Percentiles rank a stretch among this genome's conserved stretches.
phyloP scores from a whole-genome alignment of 495 filamentous ascomycete species.

The Tuber microsphaerosporum region DNA sequence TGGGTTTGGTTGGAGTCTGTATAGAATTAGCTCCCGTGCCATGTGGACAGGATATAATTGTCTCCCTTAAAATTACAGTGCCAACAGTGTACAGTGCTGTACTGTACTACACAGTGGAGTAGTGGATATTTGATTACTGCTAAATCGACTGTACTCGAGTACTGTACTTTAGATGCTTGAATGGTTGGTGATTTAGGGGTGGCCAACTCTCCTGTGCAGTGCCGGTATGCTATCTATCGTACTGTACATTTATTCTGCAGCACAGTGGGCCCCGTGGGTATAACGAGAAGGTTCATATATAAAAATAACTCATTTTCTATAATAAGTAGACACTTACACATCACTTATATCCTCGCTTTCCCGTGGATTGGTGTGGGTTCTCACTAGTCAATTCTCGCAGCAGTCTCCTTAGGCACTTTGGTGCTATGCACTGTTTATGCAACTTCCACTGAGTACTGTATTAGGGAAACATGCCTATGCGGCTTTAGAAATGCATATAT shows the following conservation, averaged over 20 bases:
- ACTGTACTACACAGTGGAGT: no score
- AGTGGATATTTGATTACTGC: no score
- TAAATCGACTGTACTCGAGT: no score
- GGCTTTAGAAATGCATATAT: background rate
- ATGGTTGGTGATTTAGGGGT: no score
- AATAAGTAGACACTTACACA: background rate
- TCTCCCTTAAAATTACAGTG: background rate
- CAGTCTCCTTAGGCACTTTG: background rate
- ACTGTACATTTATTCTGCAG: background rate
- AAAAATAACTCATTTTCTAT: background rate
- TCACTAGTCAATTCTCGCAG: background rate
- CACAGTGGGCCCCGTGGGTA: background rate
- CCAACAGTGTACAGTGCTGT: background rate
- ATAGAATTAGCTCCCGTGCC: background rate
- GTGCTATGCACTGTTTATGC: background rate
- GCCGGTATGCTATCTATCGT: background rate
- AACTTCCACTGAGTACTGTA: background rate
- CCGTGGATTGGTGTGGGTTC: background rate
- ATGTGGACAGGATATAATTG: background rate
- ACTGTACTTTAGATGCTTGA: no score
- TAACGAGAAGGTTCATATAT: background rate
- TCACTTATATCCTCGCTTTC: background rate
- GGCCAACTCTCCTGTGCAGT: background rate
- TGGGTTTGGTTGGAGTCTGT: no score
- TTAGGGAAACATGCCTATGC: background rate